Conservation (phyloP, 2,329 filamentous ascomycete genomes). For the Exutisphaerella laricina region DNA sequence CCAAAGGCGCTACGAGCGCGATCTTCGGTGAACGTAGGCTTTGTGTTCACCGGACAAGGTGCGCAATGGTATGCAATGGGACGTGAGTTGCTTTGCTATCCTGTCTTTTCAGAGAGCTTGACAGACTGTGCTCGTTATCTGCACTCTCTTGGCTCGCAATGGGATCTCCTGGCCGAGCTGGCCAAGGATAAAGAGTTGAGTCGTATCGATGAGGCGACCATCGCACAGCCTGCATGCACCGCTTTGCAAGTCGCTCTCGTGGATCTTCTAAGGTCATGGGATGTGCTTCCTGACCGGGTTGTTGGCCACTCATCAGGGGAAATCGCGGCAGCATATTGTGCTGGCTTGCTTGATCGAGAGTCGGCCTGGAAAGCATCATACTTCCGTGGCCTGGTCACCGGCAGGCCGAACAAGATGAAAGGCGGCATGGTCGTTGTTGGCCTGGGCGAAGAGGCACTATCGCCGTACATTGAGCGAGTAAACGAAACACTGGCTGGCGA, state of each 20-base stretch:
- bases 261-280: slow-evolving; percentile 33
- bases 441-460: slow-evolving; percentile 21
- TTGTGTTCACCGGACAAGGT: slow-evolving; percentile 18
- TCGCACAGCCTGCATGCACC: slow-evolving; percentile 52
- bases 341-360: slow-evolving; percentile 19
- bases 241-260: slow-evolving; percentile 50
- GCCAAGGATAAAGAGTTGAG: slow-evolving; percentile 5
- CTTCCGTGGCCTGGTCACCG: slow-evolving; percentile 18
- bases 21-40: not conserved
- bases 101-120: slow-evolving; percentile 3
- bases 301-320: slow-evolving; percentile 32
- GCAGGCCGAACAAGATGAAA: slow-evolving; percentile 7
- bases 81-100: slow-evolving; percentile 18
- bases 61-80: slow-evolving; percentile 15
- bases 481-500: slow-evolving; percentile 16
- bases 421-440: slow-evolving; percentile 34
- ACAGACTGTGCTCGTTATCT: not conserved
- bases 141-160: not conserved
- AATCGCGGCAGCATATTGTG: slow-evolving; percentile 31
- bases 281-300: slow-evolving; percentile 22
- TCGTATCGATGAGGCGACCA: slow-evolving; percentile 21
- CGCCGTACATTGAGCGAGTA: slow-evolving; percentile 20
- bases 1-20: not conserved
- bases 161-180: slow-evolving; percentile 17
- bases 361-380: slow-evolving; percentile 14